Evolutionary conservation across 805 yeast genomes (phyloP).

Genomic region (Candida tammaniensis): DNA sequence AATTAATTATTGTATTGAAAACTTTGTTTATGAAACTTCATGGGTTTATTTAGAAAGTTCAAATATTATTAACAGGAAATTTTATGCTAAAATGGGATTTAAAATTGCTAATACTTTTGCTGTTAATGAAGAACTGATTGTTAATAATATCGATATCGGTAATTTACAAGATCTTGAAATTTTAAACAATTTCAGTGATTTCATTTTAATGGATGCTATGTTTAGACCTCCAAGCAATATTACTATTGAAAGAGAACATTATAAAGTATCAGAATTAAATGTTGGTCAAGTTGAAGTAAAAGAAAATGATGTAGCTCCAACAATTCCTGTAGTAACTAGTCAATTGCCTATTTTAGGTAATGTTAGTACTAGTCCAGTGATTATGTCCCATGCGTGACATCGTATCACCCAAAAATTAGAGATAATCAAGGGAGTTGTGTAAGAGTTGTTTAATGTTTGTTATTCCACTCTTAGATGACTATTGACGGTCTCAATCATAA

Average conservation of each 20-base stretch:
- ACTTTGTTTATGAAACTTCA: conserved; percentile 33
- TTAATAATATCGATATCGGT: conserved; percentile 14
- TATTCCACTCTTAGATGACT: conserved; percentile 10
- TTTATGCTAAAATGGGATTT: conserved; percentile 56
- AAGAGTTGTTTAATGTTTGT: conserved; percentile 8
- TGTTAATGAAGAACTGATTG: conserved; percentile 19
- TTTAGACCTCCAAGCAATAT: conserved; percentile 16
- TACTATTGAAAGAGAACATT: conserved; percentile 8
- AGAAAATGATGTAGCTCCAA: conserved; percentile 1
- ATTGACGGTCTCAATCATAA: conserved; percentile 11
- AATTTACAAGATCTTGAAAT: conserved; percentile 11
- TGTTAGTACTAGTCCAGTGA: conserved; percentile 6
- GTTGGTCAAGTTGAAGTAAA: conserved; percentile 3
- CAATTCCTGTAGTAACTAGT: background rate
- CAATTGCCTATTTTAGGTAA: background rate
- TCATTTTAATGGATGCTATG: conserved; percentile 20
- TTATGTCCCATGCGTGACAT: conserved; percentile 13
- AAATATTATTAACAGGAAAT: conserved; percentile 49
- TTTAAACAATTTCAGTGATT: conserved; percentile 12
- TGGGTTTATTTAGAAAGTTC: conserved; percentile 55
- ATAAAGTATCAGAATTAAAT: conserved; percentile 9
- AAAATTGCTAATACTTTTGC: conserved; percentile 29
- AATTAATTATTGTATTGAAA: conserved; percentile 48
- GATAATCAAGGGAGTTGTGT: conserved; percentile 10
- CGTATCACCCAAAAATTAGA: conserved; percentile 8